Evolutionary conservation across 768 basidiomycete genomes (phyloP), one percentile per base, ranked within the genome.

Genomic region (Rubroboletus pulcherrimus): DNA sequence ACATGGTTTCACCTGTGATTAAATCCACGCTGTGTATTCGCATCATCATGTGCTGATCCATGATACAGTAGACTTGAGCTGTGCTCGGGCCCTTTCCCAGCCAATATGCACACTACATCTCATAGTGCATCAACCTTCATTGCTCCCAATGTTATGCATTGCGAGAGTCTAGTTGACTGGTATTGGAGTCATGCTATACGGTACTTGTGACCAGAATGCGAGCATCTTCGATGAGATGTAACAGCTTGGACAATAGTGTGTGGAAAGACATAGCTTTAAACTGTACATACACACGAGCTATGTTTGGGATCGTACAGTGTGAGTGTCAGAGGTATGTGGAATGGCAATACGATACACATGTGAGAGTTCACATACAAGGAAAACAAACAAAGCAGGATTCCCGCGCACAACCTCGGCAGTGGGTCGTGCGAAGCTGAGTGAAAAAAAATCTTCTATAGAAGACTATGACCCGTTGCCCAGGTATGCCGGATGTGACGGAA

Each of bases 181-280:
- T 1, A n/a, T 15, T 35, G 12, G 21, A 10, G 15, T 6, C 31
- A 11, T 24, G 21, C 24, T 1, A 5, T 7, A 24, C 21, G 46
- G 31, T 14, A 24, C 21, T 7, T 17, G 21, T 11, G 15, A 17
- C 10, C 6, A 2, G 33, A 48, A 37, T 15, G 5, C 12, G 7
- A 21, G 19, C n/a, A 19, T 31, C 12, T 48, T 10, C 19, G 5
- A 34, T 17, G 24, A n/a, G 10, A 12, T n/a, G n/a, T n/a, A 30
- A 29, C 2, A 11, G 30, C 6, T 35, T 17, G 30, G 7, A 31
- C n/a, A 24, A 56, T 68, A 38, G 55, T 50, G 10, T 65, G 58
- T 37, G 55, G 65, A 15, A 75, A 75, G 12, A 65, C 63, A 17
- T 69, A 71, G 17, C 65, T 14, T 43, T 5, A 8, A 9, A 5